These are phyloP conservation scores for Aspergillus ochraceoroseus DNA, from an alignment of 2,329 filamentous ascomycete species.

Conservation along the genomic window DNA sequence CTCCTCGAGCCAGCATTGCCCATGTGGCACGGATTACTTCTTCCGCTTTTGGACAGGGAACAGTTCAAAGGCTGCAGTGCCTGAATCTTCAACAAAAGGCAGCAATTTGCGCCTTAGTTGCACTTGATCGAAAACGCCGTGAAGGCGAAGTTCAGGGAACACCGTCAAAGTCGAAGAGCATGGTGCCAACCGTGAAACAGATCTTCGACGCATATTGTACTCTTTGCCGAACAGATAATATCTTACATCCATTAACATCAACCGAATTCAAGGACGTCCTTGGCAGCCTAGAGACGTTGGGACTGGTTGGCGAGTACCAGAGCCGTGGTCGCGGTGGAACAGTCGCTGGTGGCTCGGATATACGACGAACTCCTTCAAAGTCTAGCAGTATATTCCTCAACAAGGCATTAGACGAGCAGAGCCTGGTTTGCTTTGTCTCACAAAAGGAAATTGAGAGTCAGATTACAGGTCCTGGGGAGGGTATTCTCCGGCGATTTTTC, in stretches of 20 bases:
- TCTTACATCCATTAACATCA: slow-evolving; percentile 80
- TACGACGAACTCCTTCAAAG: slow-evolving; percentile 65
- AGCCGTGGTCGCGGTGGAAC: slow-evolving; percentile 64
- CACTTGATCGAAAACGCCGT: slow-evolving; percentile 68
- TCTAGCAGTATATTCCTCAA: slow-evolving; percentile 52
- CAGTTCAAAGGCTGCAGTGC: slow-evolving; percentile 73
- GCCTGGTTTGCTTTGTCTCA: slow-evolving; percentile 72
- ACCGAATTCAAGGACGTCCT: slow-evolving; percentile 94
- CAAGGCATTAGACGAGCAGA: slow-evolving; percentile 64
- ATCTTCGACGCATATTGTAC: slow-evolving; percentile 78
- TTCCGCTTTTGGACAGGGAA: slow-evolving; percentile 83
- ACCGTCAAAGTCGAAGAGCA: slow-evolving; percentile 55
- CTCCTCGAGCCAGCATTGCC: slow-evolving; percentile 80
- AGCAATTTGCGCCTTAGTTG: slow-evolving; percentile 79
- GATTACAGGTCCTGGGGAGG: slow-evolving; percentile 54
- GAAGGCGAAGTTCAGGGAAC: slow-evolving; percentile 46
- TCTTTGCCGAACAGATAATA: slow-evolving; percentile 80
- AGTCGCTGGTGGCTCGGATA: slow-evolving; percentile 43
- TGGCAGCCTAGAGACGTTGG: slow-evolving; percentile 80
- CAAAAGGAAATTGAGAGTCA: slow-evolving; percentile 71
- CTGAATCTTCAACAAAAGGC: slow-evolving; percentile 97
- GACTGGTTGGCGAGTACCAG: slow-evolving; percentile 67
- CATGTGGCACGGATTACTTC: slow-evolving; percentile 91
- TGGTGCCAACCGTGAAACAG: slow-evolving; percentile 74
- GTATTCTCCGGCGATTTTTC: slow-evolving; percentile 42